Evolutionary conservation across 2,329 filamentous ascomycete genomes (phyloP), one percentile per base, ranked within the genome.

Genomic region (Madurella fahalii): DNA sequence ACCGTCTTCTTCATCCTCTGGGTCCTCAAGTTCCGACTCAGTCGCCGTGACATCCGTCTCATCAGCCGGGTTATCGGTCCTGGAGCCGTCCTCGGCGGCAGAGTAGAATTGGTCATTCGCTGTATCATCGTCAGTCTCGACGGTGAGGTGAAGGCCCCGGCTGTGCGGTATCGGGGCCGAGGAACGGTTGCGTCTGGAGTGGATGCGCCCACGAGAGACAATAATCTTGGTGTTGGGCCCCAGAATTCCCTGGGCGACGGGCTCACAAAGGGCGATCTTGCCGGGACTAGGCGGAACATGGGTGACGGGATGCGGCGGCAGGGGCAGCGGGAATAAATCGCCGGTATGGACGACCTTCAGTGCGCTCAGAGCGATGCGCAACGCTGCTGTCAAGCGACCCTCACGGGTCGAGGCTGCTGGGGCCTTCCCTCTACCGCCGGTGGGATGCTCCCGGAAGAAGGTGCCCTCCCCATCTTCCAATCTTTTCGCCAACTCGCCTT

Each of bases 71-170:
- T 77, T 75, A 53, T 83, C 79, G 12, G 82, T 82, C 61, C 78
- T 79, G 13, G 64, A 73, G 18, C 84, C 81, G 59, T 95, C 91
- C 68, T 96, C 93, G 2, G 90, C 87, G 1, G 93, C 93, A 5
- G 93, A 96, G 70, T 84, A 96, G 73, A 96, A 96, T 63, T 91
- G 86, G 66, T 97, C 93, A 54, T 89, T 95, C 5, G 89, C 86
- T 1, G 88, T 90, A 64, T 95, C 90, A 54, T 95, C 89, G 31
- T 88, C 87, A 47, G 82, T 79, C 47, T 83, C 81, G 8, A 69
- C 64, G 0, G 82, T 77, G 43, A 83, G 84, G 61, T 85, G 84
- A 31, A 86, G 73, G 7, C 77, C 69, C 43, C 79, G 78, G 16
- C 78, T 76, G 1, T 74, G 69, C 0, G 77, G 67, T 12, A 79